Evolutionary conservation across 1,139 yeast genomes (phyloP).

Genomic region (Debaryomyces psychrophilus): DNA sequence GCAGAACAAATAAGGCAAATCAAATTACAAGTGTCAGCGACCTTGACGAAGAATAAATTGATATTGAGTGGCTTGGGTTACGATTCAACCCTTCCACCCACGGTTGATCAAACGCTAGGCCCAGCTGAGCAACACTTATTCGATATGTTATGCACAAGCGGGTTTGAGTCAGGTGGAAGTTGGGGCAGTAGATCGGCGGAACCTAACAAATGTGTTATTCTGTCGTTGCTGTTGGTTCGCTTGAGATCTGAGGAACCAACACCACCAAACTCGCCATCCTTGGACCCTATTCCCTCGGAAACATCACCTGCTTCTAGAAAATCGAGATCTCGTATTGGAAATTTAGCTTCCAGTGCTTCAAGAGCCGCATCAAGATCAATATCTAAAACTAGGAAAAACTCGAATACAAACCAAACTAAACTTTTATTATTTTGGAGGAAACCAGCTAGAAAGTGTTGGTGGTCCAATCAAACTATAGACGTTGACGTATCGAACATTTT

Average conservation of each 20-base stretch:
- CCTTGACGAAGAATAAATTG: constrained; percentile 54
- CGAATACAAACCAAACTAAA: constrained; percentile 58
- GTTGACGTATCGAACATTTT: constrained; percentile 48
- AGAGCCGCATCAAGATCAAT: constrained; percentile 59
- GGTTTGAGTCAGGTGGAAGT: constrained; percentile 64
- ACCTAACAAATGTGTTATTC: constrained; percentile 82
- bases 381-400: constrained; percentile 43
- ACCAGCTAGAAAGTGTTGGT: constrained; percentile 99
- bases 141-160: constrained; percentile 94
- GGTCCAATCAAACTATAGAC: constrained; percentile 73
- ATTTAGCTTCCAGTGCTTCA: constrained; percentile 45
- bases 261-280: constrained; percentile 52
- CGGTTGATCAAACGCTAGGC: constrained; percentile 58
- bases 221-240: constrained; percentile 81
- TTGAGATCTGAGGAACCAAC: constrained; percentile 44
- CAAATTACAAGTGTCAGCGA: constrained; percentile 64
- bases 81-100: constrained; percentile 29
- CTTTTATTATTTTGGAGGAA: constrained; percentile 92
- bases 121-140: constrained; percentile 94
- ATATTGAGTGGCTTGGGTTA: constrained; percentile 77
- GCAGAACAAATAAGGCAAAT: constrained; percentile 61
- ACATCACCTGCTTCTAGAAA: constrained; percentile 38
- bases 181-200: constrained; percentile 93
- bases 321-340: constrained; percentile 52
- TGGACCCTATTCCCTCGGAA: constrained; percentile 51